phyloP scores from a whole-genome alignment of 345 rosid species.

The Ceriops tagal region DNA sequence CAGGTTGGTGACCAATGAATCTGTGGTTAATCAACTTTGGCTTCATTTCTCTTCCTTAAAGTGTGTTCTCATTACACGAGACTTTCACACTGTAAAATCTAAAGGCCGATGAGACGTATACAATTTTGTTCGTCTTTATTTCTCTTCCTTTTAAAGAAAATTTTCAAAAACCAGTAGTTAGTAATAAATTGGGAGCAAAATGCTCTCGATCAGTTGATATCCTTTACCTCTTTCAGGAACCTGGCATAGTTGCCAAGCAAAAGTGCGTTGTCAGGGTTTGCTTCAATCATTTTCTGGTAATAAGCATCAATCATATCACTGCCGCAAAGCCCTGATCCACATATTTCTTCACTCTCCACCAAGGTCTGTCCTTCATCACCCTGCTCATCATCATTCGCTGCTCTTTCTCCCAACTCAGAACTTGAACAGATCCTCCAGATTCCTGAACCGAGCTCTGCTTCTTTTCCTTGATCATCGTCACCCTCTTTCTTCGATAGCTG shows the following conservation, averaged over 20 bases:
- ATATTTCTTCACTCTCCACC: constrained; percentile 27
- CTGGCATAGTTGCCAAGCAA: constrained; percentile 63
- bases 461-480: constrained; percentile 5
- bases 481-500: neutral
- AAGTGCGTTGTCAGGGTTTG: constrained; percentile 50
- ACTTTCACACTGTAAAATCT: too few species aligned
- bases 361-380: constrained; percentile 25
- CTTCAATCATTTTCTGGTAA: constrained; percentile 54
- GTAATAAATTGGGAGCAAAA: too few species aligned
- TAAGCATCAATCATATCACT: constrained; percentile 48
- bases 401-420: constrained; percentile 45
- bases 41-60: too few species aligned
- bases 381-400: constrained; percentile 17
- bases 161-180: too few species aligned
- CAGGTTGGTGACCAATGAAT: too few species aligned
- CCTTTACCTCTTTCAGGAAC: constrained; percentile 61
- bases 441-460: constrained; percentile 12
- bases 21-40: too few species aligned
- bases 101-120: too few species aligned
- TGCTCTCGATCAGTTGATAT: too few species aligned
- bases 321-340: constrained; percentile 30
- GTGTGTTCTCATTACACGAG: too few species aligned
- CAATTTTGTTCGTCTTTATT: too few species aligned
- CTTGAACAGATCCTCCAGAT: constrained; percentile 36
- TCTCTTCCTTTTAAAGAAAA: too few species aligned